phyloP scores from a whole-genome alignment of 805 yeast species.

The Debaryomyces castellii region DNA sequence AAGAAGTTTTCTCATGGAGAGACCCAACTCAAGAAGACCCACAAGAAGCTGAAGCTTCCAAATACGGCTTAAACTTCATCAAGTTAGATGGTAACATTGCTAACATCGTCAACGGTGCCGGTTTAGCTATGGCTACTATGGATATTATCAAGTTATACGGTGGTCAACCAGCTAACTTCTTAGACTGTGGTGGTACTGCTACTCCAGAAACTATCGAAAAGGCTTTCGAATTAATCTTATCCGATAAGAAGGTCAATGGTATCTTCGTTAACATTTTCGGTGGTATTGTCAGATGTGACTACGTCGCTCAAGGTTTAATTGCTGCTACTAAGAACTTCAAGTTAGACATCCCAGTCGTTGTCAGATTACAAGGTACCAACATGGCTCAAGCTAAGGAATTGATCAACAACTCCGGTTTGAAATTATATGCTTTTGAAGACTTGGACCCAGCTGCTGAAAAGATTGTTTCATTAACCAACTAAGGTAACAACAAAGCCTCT shows the following conservation, averaged over 20 bases:
- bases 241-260: slow-evolving; percentile 87
- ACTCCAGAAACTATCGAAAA: slow-evolving; percentile 97
- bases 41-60: slow-evolving; percentile 89
- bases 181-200: slow-evolving; percentile 99
- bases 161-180: slow-evolving; percentile 98
- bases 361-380: slow-evolving; percentile 98
- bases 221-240: slow-evolving; percentile 90
- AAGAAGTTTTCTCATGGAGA: slow-evolving; percentile 95
- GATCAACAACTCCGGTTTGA: slow-evolving; percentile 84
- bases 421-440: slow-evolving; percentile 87
- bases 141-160: slow-evolving; percentile 97
- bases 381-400: slow-evolving; percentile 83
- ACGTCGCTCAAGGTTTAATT: slow-evolving; percentile 95
- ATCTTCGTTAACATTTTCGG: slow-evolving; percentile 98
- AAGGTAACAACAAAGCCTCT: slow-evolving; percentile 6
- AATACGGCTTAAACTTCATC: slow-evolving; percentile 91
- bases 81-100: slow-evolving; percentile 98
- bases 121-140: slow-evolving; percentile 99
- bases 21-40: slow-evolving; percentile 97
- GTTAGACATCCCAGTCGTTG: slow-evolving; percentile 91
- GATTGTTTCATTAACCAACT: slow-evolving; percentile 71
- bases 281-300: slow-evolving; percentile 99
- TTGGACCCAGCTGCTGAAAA: slow-evolving; percentile 97
- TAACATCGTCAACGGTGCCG: slow-evolving; percentile 99
- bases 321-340: slow-evolving; percentile 91